phyloP scores from a whole-genome alignment of 1,284 basidiomycete species.

The Tilletia caries region DNA sequence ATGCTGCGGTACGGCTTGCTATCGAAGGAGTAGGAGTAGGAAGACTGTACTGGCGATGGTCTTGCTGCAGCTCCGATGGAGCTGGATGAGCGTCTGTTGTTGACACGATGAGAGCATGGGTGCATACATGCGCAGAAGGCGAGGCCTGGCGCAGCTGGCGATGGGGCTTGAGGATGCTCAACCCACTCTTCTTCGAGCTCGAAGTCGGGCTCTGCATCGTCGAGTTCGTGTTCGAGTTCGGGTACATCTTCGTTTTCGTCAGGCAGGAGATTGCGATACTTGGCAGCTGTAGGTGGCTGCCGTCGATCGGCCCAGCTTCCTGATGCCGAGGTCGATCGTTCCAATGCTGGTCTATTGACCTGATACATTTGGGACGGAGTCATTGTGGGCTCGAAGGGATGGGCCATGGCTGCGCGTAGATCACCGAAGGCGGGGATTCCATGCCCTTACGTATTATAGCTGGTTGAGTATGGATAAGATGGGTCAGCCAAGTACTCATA shows the following conservation, averaged over 20 bases:
- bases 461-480: too few species aligned
- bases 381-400: too few species aligned
- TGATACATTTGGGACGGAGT: too few species aligned
- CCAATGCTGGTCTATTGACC: too few species aligned
- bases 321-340: too few species aligned
- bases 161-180: not conserved
- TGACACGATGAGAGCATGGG: not conserved
- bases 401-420: too few species aligned
- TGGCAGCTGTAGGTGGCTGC: too few species aligned
- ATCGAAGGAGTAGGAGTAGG: not conserved
- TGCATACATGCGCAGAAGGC: not conserved
- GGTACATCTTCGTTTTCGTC: not conserved
- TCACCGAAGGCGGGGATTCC: too few species aligned
- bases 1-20: not conserved
- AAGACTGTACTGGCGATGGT: not conserved
- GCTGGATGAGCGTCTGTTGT: too few species aligned
- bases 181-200: slow-evolving; percentile 9
- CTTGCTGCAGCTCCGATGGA: not conserved
- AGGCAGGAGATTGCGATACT: not conserved
- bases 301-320: too few species aligned
- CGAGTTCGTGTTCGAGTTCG: not conserved
- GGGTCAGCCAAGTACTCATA: too few species aligned
- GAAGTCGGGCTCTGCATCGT: not conserved
- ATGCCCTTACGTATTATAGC: too few species aligned
- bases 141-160: not conserved